A percentile compares a stretch with the other conserved stretches of the same genome.
Evolutionary conservation across 2,329 filamentous ascomycete species (phyloP).

Genomic region (Ophiostoma himal-ulmi): DNA sequence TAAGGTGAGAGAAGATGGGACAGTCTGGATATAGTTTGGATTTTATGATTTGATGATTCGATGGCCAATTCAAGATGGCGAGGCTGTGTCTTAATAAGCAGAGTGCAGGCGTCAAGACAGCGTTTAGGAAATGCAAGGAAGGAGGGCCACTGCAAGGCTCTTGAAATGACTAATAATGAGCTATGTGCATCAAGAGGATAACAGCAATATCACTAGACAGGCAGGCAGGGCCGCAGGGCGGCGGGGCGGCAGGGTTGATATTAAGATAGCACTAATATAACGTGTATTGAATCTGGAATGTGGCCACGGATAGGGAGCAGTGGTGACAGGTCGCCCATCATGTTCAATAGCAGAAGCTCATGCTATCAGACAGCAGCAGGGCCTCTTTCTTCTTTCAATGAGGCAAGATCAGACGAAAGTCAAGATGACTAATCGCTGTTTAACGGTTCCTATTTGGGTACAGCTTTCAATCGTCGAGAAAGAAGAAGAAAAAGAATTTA

Average conservation of each 20-base stretch:
- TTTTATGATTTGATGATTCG: not conserved
- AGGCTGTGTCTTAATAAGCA: constrained; percentile 10
- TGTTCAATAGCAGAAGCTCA: not conserved
- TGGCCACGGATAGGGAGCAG: not conserved
- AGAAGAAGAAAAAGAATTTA: too few relatives aligned
- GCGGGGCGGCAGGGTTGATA: not conserved
- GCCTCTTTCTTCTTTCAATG: not conserved
- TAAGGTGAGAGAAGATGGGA: not conserved
- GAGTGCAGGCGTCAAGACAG: not conserved
- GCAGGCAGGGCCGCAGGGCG: not conserved
- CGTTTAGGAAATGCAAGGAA: not conserved
- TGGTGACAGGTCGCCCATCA: not conserved
- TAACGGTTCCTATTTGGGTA: not conserved
- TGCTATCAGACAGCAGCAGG: not conserved
- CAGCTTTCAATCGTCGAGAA: not conserved
- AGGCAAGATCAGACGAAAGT: not conserved
- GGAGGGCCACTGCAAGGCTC: not conserved
- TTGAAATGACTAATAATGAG: not conserved
- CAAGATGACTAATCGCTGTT: not conserved
- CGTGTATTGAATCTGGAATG: not conserved
- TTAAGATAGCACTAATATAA: not conserved
- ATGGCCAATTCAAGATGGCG: not conserved
- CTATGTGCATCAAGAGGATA: not conserved
- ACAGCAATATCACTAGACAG: not conserved
- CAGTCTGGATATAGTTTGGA: not conserved